A percentile compares a stretch with the other conserved stretches of the same genome.
phyloP scores from a whole-genome alignment of 108 stramenopile genomes.

The Schizochytrium sp. region DNA sequence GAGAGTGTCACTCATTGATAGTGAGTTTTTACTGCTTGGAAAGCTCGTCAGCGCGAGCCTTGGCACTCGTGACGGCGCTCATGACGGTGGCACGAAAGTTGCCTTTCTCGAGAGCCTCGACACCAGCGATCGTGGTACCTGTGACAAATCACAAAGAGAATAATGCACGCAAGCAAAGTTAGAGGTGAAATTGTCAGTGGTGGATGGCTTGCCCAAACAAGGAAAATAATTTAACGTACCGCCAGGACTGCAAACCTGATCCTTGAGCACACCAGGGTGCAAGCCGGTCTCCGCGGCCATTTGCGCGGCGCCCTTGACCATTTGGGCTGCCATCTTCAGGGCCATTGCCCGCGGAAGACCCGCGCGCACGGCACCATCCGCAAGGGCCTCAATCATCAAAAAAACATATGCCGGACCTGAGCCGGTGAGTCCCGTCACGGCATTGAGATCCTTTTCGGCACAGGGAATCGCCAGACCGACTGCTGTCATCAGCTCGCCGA shows the following conservation, averaged over 20 bases:
- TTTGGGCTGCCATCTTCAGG: slow-evolving; percentile 78
- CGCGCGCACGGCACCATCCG: slow-evolving; percentile 86
- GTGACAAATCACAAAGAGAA: too few relatives aligned
- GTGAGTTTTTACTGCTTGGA: background rate
- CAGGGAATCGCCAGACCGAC: slow-evolving; percentile 70
- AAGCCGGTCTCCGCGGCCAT: slow-evolving; percentile 66
- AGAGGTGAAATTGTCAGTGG: too few relatives aligned
- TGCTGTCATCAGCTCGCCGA: slow-evolving; percentile 60
- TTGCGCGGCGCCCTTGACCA: slow-evolving; percentile 86
- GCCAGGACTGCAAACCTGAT: slow-evolving; percentile 76
- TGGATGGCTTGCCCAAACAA: too few relatives aligned
- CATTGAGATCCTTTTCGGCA: slow-evolving; percentile 62
- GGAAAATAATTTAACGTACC: background rate
- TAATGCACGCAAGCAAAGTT: too few relatives aligned
- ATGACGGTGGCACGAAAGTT: slow-evolving; percentile 39
- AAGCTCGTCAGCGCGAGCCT: slow-evolving; percentile 15
- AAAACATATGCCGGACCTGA: slow-evolving; percentile 90
- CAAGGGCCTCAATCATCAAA: slow-evolving; percentile 84
- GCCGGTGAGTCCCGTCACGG: slow-evolving; percentile 85
- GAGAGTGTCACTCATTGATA: too few relatives aligned
- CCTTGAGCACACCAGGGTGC: slow-evolving; percentile 84
- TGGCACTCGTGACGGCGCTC: slow-evolving; percentile 34
- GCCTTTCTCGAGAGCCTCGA: slow-evolving; percentile 77
- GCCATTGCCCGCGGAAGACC: slow-evolving; percentile 77
- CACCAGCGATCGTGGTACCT: slow-evolving; percentile 83